Percentiles rank a stretch among this genome's conserved stretches.
phyloP scores from a whole-genome alignment of 192 early-diverging fungal genomes.

The Podila epicladia region DNA sequence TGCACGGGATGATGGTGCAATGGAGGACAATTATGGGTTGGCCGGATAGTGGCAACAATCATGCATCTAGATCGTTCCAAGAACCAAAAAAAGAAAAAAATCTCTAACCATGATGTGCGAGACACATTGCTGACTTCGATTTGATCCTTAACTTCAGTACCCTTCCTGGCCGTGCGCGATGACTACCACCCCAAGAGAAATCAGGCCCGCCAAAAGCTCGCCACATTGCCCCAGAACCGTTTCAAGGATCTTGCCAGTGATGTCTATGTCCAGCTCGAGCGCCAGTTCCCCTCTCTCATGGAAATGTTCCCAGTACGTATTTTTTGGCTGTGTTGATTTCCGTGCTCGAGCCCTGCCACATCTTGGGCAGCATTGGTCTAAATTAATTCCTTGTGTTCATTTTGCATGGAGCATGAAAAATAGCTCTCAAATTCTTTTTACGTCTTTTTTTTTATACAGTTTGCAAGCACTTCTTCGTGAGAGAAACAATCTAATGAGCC shows the following conservation, averaged over 20 bases:
- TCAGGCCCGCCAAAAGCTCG: conserved; percentile 95
- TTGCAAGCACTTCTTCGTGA: no score
- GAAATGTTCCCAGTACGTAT: conserved; percentile 53
- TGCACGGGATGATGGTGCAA: no score
- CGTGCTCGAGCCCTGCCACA: background rate
- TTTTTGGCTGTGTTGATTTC: background rate
- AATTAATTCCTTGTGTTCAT: background rate
- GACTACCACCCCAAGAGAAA: conserved; percentile 96
- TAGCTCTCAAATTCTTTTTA: background rate
- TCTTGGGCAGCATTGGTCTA: conserved; percentile 4
- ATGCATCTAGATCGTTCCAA: no score
- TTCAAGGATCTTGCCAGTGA: conserved; percentile 95
- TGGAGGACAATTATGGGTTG: no score
- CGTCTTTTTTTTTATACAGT: background rate
- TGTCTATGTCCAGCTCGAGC: conserved; percentile 79
- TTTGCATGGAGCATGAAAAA: background rate
- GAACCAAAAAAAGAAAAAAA: no score
- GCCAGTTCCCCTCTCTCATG: conserved; percentile 65
- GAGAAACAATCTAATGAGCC: background rate
- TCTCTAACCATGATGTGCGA: background rate
- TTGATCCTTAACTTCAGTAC: conserved; percentile 56
- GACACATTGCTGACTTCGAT: background rate
- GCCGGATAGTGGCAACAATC: no score
- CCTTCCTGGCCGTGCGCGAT: conserved; percentile 83
- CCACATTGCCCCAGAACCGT: conserved; percentile 85